Conservation (phyloP, 176 grass and related monocot genomes). For the Carex scoparia region DNA sequence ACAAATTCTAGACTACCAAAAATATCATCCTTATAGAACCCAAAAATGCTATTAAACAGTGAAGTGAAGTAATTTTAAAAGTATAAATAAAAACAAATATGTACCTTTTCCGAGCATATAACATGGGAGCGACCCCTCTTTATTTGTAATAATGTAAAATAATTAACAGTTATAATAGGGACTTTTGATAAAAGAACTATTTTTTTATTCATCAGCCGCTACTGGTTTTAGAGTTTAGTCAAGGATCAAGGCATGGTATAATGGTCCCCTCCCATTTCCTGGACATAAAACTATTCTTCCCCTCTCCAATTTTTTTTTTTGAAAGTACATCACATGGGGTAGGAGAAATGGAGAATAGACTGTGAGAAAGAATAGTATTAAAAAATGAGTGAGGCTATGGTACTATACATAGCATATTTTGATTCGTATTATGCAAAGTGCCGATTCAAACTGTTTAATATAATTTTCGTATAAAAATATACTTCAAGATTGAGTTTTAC, state of each 20-base stretch:
- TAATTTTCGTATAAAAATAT: no score
- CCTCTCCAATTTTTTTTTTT: slow-evolving; percentile 5
- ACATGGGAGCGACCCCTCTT: background rate
- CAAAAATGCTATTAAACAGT: background rate
- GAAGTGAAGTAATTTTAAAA: background rate
- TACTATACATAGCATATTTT: no score
- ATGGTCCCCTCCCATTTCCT: slow-evolving; percentile 24
- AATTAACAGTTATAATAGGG: background rate
- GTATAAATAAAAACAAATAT: background rate
- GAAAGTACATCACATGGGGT: slow-evolving; percentile 30
- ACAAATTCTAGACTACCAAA: background rate
- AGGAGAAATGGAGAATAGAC: slow-evolving; percentile 5
- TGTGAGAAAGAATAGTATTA: background rate
- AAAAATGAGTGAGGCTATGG: background rate
- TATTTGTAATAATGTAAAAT: slow-evolving; percentile 7
- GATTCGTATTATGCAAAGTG: no score
- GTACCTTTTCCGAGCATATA: background rate
- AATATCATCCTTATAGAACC: no score
- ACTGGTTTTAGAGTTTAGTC: slow-evolving; percentile 18
- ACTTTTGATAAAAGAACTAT: background rate
- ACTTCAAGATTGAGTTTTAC: no score
- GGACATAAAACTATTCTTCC: background rate
- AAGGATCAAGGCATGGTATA: background rate
- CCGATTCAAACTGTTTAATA: no score
- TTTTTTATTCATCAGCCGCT: background rate